Percentiles rank a stretch among this genome's conserved stretches.
Evolutionary conservation across 2,329 filamentous ascomycete genomes (phyloP).

Genomic region (Pseudogymnoascus sp.): DNA sequence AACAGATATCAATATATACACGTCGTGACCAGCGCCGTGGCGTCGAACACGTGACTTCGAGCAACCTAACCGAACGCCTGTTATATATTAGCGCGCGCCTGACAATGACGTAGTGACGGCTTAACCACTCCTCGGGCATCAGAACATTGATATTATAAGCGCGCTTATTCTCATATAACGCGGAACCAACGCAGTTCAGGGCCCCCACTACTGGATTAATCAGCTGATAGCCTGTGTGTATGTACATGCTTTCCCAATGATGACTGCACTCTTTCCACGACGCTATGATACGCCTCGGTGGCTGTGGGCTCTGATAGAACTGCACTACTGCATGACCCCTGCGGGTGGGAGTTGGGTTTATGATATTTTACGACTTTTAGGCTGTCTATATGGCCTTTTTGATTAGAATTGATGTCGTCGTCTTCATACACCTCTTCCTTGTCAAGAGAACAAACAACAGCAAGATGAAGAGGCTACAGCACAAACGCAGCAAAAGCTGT

Average conservation of each 20-base stretch:
- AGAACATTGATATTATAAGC: not conserved
- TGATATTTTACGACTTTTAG: not conserved
- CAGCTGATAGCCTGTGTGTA: not conserved
- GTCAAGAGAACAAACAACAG: not conserved
- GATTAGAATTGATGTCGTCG: not conserved
- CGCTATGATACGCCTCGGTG: not conserved
- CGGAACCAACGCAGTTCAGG: not conserved
- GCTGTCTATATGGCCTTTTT: not conserved
- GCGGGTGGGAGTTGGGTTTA: too few species aligned
- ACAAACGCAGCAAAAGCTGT: not conserved
- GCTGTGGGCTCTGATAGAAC: too few species aligned
- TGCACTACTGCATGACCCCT: too few species aligned
- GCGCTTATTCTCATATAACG: not conserved
- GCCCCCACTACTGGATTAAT: not conserved
- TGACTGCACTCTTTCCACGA: not conserved
- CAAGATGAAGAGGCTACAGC: not conserved
- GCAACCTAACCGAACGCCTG: not conserved
- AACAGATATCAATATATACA: too few species aligned
- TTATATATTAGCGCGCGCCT: not conserved
- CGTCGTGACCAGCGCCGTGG: too few species aligned
- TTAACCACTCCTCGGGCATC: conserved; percentile 1
- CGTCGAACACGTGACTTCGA: not conserved
- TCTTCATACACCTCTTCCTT: not conserved
- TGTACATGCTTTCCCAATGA: not conserved
- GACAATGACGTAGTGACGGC: not conserved